phyloP scores from a whole-genome alignment of 768 basidiomycete species.

The Lactarius hatsudake region DNA sequence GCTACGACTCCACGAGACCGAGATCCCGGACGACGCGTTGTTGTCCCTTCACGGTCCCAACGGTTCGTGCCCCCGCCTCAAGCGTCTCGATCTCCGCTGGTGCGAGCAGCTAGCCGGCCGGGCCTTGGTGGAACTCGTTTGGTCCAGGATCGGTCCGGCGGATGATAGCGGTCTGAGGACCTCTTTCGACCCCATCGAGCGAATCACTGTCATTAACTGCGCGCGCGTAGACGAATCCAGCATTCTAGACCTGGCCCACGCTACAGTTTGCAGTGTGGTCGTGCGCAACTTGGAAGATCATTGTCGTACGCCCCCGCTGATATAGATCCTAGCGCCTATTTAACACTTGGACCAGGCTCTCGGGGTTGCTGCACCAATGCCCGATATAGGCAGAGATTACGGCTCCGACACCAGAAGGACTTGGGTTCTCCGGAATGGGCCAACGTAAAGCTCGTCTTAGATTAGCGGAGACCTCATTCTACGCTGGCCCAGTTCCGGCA shows the following conservation, averaged over 20 bases:
- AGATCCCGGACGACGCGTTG: conserved; percentile 49
- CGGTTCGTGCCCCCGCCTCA: conserved; percentile 47
- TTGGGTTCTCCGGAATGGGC: conserved; percentile 24
- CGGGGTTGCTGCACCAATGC: conserved; percentile 54
- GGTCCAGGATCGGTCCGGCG: conserved; percentile 35
- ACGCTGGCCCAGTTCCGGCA: background rate
- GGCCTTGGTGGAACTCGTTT: conserved; percentile 50
- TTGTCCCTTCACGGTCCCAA: conserved; percentile 38
- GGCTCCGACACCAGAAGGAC: conserved; percentile 36
- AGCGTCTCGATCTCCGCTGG: conserved; percentile 55
- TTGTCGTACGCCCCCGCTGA: conserved; percentile 47
- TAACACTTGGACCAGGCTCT: conserved; percentile 35
- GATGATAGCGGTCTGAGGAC: conserved; percentile 7
- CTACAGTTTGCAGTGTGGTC: conserved; percentile 48
- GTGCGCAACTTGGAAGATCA: conserved; percentile 44
- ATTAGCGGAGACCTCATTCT: background rate
- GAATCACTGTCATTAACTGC: conserved; percentile 55
- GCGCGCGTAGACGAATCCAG: conserved; percentile 54
- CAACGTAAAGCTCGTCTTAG: conserved; percentile 29
- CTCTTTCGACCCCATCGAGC: conserved; percentile 37
- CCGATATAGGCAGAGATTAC: conserved; percentile 52
- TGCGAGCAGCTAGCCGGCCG: conserved; percentile 52
- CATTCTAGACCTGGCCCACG: conserved; percentile 47
- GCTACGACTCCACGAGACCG: conserved; percentile 56
- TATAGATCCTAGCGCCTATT: background rate